Evolutionary conservation across 768 basidiomycete species (phyloP).

Genomic region (Chiua virens): DNA sequence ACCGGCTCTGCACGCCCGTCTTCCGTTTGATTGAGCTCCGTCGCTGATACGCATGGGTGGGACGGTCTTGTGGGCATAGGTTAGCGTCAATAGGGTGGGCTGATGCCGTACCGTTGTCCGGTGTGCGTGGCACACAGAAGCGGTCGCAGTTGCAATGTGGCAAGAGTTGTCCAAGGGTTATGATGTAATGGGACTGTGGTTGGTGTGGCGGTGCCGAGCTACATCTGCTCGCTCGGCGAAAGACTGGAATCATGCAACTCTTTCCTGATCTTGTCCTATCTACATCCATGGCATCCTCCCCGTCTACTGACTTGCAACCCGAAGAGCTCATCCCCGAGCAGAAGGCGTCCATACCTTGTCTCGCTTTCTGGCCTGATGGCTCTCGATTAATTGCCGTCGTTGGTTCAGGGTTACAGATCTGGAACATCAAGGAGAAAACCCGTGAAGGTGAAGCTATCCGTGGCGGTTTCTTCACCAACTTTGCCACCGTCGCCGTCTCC

Average conservation of each 20-base stretch:
- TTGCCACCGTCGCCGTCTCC: constrained; percentile 24
- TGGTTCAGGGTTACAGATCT: constrained; percentile 25
- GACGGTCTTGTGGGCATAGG: too few species aligned
- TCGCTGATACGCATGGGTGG: too few species aligned
- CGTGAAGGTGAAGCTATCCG: constrained; percentile 24
- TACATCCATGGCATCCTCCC: constrained; percentile 16
- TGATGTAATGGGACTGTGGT: constrained; percentile 14
- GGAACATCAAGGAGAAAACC: constrained; percentile 22
- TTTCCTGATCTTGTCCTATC: constrained; percentile 6
- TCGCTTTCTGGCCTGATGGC: constrained; percentile 27
- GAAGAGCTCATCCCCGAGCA: constrained; percentile 20
- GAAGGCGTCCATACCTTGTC: constrained; percentile 13
- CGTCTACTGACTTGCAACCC: constrained; percentile 4
- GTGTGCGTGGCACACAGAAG: neutral
- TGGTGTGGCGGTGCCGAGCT: constrained; percentile 13
- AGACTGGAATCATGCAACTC: constrained; percentile 4
- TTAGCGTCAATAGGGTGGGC: too few species aligned
- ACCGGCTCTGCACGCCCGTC: too few species aligned
- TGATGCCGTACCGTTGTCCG: neutral
- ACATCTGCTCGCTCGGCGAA: neutral
- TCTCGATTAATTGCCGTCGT: constrained; percentile 25
- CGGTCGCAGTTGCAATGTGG: too few species aligned
- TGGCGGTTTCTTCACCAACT: constrained; percentile 26
- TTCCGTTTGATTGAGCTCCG: too few species aligned
- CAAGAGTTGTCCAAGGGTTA: neutral